Evolutionary conservation across 163 green algal genomes (phyloP).

Genomic region (Chlorella variabilis): DNA sequence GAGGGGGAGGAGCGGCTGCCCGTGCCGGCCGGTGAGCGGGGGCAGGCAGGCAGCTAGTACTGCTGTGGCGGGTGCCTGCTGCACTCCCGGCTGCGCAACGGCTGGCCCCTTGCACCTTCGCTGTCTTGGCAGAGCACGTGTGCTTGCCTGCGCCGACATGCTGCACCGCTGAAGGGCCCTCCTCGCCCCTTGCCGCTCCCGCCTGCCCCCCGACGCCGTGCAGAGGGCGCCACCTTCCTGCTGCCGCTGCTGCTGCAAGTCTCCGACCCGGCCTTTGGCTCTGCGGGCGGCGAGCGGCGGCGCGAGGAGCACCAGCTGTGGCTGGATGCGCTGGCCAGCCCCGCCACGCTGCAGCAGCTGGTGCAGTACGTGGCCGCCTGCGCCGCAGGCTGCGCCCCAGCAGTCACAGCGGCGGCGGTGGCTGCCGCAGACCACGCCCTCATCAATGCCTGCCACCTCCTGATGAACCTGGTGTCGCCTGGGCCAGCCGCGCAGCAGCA

Average conservation of each 20-base stretch:
- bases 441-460: slow-evolving; percentile 1
- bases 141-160: too few species aligned
- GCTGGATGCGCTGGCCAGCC: slow-evolving; percentile 12
- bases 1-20: not conserved
- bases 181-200: not conserved
- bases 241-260: slow-evolving; percentile 44
- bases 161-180: too few species aligned
- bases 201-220: not conserved
- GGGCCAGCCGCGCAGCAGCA: not conserved
- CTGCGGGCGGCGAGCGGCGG: not conserved
- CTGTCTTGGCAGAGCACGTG: too few species aligned
- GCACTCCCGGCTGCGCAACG: too few species aligned
- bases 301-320: slow-evolving; percentile 8
- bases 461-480: slow-evolving; percentile 6
- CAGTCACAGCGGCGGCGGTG: not conserved
- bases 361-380: not conserved
- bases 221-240: slow-evolving; percentile 32
- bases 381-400: not conserved
- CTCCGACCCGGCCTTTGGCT: not conserved
- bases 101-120: too few species aligned
- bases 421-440: slow-evolving; percentile 15
- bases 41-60: too few species aligned
- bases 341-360: not conserved
- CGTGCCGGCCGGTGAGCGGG: not conserved
- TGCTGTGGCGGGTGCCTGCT: too few species aligned